phyloP scores from a whole-genome alignment of 495 filamentous ascomycete species.

The Penicillium taxi region DNA sequence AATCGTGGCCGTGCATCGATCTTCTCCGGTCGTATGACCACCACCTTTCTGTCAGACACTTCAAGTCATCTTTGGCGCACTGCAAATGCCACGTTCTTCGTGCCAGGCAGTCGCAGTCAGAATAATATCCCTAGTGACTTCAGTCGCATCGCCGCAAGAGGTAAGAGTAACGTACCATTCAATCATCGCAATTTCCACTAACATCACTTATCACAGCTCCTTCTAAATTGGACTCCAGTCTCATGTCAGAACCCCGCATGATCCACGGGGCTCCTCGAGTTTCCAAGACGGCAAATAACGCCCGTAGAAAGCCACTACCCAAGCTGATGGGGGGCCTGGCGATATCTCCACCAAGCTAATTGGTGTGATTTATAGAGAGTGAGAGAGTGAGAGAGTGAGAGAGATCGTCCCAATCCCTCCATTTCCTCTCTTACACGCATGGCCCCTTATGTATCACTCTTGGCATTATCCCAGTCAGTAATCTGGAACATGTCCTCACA shows the following conservation, averaged over 20 bases:
- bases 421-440: constrained; percentile 3
- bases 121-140: constrained; percentile 59
- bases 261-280: constrained; percentile 66
- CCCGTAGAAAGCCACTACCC: constrained; percentile 64
- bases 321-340: constrained; percentile 55
- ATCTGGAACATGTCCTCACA: constrained; percentile 2
- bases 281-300: constrained; percentile 50
- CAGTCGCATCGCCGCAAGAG: constrained; percentile 47
- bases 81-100: constrained; percentile 62
- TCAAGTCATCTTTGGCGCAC: constrained; percentile 91
- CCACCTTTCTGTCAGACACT: constrained; percentile 74
- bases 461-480: neutral
- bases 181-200: constrained; percentile 3
- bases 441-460: constrained; percentile 3
- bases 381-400: too few relatives aligned
- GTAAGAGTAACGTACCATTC: constrained; percentile 28
- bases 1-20: constrained; percentile 63
- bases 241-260: constrained; percentile 83
- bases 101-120: constrained; percentile 54
- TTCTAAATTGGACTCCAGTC: constrained; percentile 69
- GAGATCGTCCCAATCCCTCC: constrained; percentile 6
- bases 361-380: constrained; percentile 13
- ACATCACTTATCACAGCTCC: constrained; percentile 48
- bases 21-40: constrained; percentile 42
- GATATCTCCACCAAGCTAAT: constrained; percentile 37